Base-by-base conservation (phyloP, 495 filamentous ascomycete species). In the Darksidea phi region DNA sequence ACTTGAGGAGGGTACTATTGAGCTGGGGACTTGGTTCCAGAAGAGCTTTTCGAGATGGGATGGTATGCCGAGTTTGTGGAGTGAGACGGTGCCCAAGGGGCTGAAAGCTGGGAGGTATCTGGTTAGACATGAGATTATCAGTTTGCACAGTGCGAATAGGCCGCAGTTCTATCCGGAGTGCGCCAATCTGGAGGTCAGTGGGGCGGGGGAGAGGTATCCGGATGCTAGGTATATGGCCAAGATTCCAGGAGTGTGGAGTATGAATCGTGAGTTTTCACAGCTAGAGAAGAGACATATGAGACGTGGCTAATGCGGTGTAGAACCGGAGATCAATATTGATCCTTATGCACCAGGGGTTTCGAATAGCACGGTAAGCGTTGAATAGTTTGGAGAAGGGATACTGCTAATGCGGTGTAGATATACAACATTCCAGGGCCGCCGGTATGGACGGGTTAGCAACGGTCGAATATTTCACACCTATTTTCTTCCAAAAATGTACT, bases 41-140 rank as follows among this genome's bases (percentile, higher is more conserved):
- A 20, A 20, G 41, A 43, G 5, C 5, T 63, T 62, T 49, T 8
- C 2, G 0, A 21, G 20, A 13, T 67, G 64, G 64, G 64, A 63
- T 46, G 59, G 64, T 2, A 45, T 10, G 0, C 47, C 53, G 17
- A 63, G 59, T 54, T 38, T 63, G 18, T 67, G 64, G 64, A 48
- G 23, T 1, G 61, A 63, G 56, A 69, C 18, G 17, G 68, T 77
- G 20, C 76, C 74, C 10, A 54, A 43, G 49, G 66, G 59, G 45
- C 60, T 77, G n/a, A 72, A 67, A n/a, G 53, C 67, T 0, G 75
- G 76, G 46, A 70, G 70, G 52, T 78, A 77, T 60, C 58, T 78
- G 21, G 68, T 78, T 36, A 68, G 75, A n/a, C 74, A 78, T 61
- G 74, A 77, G 63, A 68, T 74, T 43, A 68, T 75, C 20, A 68